phyloP scores from a whole-genome alignment of 2,329 filamentous ascomycete species.

The Aspergillus sp. region DNA sequence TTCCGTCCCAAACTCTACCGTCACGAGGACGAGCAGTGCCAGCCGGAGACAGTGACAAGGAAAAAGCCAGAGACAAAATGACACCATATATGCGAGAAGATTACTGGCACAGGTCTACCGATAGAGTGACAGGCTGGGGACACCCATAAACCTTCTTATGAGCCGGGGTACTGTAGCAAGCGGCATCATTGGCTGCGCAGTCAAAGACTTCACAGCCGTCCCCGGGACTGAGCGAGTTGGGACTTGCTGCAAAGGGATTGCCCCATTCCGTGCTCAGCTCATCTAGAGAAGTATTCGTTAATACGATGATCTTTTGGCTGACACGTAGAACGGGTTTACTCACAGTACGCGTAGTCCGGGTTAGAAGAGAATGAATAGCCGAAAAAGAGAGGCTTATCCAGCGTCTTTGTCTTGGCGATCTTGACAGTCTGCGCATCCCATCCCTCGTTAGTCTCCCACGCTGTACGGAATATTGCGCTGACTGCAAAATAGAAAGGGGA shows the following conservation, averaged over 20 bases:
- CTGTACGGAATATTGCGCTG: not conserved
- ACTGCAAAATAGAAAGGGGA: not conserved
- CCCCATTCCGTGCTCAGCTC: constrained; percentile 26
- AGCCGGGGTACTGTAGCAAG: constrained; percentile 25
- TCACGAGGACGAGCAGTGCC: too few species aligned
- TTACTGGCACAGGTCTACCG: constrained; percentile 22
- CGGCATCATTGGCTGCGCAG: constrained; percentile 24
- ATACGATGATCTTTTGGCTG: constrained; percentile 1
- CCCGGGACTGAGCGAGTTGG: constrained; percentile 25
- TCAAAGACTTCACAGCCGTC: constrained; percentile 24
- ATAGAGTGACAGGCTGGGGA: constrained; percentile 23
- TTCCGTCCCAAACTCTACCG: too few species aligned
- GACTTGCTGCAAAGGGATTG: constrained; percentile 23
- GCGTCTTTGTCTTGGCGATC: constrained; percentile 28
- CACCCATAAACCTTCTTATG: constrained; percentile 26
- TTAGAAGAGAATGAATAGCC: constrained; percentile 26
- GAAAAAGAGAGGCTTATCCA: constrained; percentile 27
- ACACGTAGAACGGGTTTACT: constrained; percentile 11
- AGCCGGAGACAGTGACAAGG: too few species aligned
- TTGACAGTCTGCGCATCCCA: constrained; percentile 21
- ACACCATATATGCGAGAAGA: too few species aligned
- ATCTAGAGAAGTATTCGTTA: constrained; percentile 18
- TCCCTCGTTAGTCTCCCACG: constrained; percentile 15
- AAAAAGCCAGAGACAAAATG: too few species aligned
- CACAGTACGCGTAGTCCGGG: constrained; percentile 26